Conservation (phyloP, 2,329 filamentous ascomycete genomes). For the Aureobasidium sp. region DNA sequence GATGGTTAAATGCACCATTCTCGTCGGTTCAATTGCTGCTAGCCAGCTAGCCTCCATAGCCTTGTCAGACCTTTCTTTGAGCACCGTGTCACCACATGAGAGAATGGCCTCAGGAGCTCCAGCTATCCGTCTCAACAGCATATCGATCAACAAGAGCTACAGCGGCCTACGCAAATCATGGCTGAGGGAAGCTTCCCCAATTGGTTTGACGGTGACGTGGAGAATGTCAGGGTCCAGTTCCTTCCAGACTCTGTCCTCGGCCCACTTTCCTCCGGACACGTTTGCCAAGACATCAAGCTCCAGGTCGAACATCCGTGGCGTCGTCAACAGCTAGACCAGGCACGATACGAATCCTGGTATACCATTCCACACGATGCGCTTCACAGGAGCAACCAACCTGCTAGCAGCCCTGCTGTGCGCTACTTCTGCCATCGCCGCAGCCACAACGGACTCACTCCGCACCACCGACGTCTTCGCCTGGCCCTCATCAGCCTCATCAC, state of each 20-base stretch:
- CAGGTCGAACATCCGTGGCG: not conserved
- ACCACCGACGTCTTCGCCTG: slow-evolving; percentile 26
- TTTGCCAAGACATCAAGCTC: not conserved
- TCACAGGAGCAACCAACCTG: not conserved
- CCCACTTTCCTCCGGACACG: not conserved
- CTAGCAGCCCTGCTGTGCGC: slow-evolving; percentile 4
- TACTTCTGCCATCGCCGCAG: slow-evolving; percentile 22
- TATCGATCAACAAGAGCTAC: not conserved
- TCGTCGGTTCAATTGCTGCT: not conserved
- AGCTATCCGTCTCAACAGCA: not conserved
- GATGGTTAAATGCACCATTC: not conserved
- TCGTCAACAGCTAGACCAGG: not conserved
- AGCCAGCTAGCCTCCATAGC: not conserved
- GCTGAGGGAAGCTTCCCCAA: not conserved
- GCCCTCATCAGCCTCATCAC: slow-evolving; percentile 27
- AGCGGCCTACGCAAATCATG: not conserved
- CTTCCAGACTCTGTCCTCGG: not conserved
- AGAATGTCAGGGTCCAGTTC: slow-evolving; percentile 1
- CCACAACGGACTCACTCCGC: slow-evolving; percentile 19
- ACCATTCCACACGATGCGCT: not conserved
- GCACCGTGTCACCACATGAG: not conserved
- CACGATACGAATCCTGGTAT: not conserved
- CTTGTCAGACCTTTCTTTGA: too few relatives aligned
- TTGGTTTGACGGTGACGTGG: not conserved
- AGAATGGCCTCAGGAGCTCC: not conserved